Evolutionary conservation across 495 filamentous ascomycete species (phyloP).

Genomic region (Aspergillus campestris): DNA sequence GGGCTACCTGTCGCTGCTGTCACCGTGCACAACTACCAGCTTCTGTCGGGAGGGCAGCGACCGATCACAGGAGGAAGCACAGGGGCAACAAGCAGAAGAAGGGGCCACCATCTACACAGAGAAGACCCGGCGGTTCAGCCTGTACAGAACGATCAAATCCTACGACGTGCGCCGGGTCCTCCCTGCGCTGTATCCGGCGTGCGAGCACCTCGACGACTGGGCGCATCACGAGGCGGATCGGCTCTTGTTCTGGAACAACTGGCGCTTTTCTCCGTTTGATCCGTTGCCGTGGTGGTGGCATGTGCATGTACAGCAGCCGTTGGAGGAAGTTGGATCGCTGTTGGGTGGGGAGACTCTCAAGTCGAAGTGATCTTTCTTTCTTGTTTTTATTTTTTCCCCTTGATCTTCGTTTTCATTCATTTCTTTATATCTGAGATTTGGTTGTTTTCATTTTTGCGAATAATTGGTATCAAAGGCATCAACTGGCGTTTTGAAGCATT

Average conservation of each 20-base stretch:
- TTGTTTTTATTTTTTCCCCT: not conserved
- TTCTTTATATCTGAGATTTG: too few relatives aligned
- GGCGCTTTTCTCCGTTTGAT: slow-evolving; percentile 25
- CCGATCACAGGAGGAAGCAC: too few relatives aligned
- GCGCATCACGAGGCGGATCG: slow-evolving; percentile 1
- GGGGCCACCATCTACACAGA: not conserved
- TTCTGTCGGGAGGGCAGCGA: too few relatives aligned
- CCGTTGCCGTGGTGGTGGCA: slow-evolving; percentile 44
- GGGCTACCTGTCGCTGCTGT: slow-evolving; percentile 31
- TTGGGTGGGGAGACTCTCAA: slow-evolving; percentile 14
- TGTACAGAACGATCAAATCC: slow-evolving; percentile 3
- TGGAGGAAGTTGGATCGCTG: slow-evolving; percentile 23
- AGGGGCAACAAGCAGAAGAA: not conserved
- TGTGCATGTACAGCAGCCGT: slow-evolving; percentile 29
- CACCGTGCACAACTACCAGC: slow-evolving; percentile 3
- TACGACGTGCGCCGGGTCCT: slow-evolving; percentile 1
- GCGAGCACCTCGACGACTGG: slow-evolving; percentile 7
- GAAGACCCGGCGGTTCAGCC: slow-evolving; percentile 1
- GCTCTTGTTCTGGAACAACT: slow-evolving; percentile 26
- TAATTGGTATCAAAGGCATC: too few relatives aligned
- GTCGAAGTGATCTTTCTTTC: not conserved
- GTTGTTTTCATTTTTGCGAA: too few relatives aligned
- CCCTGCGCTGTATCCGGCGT: slow-evolving; percentile 5
- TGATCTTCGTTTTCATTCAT: not conserved
- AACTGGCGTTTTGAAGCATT: too few relatives aligned